Percentiles rank a stretch among this genome's conserved stretches.
These are phyloP conservation scores for Colletotrichum costaricense DNA, from an alignment of 2,329 filamentous ascomycete genomes.

Conservation along the genomic window DNA sequence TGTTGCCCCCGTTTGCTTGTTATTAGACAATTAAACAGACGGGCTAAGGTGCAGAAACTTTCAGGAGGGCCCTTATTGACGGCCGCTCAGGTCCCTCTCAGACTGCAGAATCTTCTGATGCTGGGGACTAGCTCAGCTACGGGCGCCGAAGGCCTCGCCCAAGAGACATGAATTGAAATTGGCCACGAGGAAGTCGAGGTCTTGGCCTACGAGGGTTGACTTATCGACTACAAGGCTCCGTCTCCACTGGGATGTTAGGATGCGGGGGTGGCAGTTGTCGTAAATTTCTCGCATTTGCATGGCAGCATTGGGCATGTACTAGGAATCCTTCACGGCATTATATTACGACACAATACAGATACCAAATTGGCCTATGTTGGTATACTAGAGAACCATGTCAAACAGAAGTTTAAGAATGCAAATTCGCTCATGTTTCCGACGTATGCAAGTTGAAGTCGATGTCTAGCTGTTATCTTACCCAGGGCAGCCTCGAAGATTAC, in stretches of 20 bases:
- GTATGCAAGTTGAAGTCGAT: too few relatives aligned
- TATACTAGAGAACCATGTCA: slow-evolving; percentile 23
- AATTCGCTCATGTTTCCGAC: background rate
- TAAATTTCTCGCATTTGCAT: slow-evolving; percentile 19
- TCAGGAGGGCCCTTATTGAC: slow-evolving; percentile 36
- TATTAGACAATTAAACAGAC: slow-evolving; percentile 36
- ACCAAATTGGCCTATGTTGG: slow-evolving; percentile 28
- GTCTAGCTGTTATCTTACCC: too few relatives aligned
- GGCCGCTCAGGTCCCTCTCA: slow-evolving; percentile 38
- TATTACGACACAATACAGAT: slow-evolving; percentile 30
- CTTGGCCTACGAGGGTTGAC: background rate
- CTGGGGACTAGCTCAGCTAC: slow-evolving; percentile 28
- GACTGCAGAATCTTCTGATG: slow-evolving; percentile 38
- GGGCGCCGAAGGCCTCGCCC: background rate
- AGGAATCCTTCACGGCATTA: slow-evolving; percentile 6
- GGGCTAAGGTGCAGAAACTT: slow-evolving; percentile 36
- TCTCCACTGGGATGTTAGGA: background rate
- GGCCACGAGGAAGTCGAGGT: background rate
- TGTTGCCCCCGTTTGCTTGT: slow-evolving; percentile 31
- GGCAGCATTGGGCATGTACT: slow-evolving; percentile 23
- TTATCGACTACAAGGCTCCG: background rate
- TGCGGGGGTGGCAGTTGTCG: background rate
- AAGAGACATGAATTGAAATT: background rate
- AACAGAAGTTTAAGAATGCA: background rate
- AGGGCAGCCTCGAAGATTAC: background rate